Base-by-base conservation (phyloP, 2,329 filamentous ascomycete genomes). In the Diaporthe caulivora region DNA sequence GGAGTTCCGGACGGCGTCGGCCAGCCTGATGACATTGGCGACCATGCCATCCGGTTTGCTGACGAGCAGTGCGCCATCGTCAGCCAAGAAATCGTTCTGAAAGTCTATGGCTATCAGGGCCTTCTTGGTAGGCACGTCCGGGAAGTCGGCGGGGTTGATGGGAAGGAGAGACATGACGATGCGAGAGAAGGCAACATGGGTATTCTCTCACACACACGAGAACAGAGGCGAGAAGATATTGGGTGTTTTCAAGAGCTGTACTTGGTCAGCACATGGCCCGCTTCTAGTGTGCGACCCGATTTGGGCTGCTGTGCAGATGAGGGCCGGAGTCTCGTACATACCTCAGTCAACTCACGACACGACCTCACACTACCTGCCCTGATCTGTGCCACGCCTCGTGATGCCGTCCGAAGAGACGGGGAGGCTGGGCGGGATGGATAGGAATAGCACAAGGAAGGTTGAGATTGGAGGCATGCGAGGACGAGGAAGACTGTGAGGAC, bases 21-120 rank as follows among this genome's bases (percentile, higher is more conserved):
- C 91, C 2, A 98, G 86, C 9, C 88, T 83, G 26, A 91, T 84
- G 54, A 95, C 89, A 37, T 90, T 90, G 51, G 92, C 87, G 57
- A 97, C 81, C 75, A 95, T 94, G 13, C 90, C 89, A 5, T 88
- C 83, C 3, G 91, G 90, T 55, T 90, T 87, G 47, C 85, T 85
- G 67, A 95, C 90, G 17, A 91, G 88, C 26, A 98, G 83, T 34
- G 91, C 89, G 71, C 94, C 93, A 67, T 90, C 87, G 1, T 89
- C 84, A 9, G 90, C 87, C 73, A 97, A 84, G 79, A 98, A 98
- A 81, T 98, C 96, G 78, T 97, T 95, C 80, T 98, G 97, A 47
- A 97, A 90, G 79, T 98, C 96, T 76, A 98, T 88, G 24, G 97
- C 85, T 26, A 98, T 86, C 55, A 99, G 87, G 1, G 94, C 96